Percentiles rank a stretch among this genome's conserved stretches.
Conservation (phyloP, 78 protist genomes). For the Capsaspora owczarzaki region DNA sequence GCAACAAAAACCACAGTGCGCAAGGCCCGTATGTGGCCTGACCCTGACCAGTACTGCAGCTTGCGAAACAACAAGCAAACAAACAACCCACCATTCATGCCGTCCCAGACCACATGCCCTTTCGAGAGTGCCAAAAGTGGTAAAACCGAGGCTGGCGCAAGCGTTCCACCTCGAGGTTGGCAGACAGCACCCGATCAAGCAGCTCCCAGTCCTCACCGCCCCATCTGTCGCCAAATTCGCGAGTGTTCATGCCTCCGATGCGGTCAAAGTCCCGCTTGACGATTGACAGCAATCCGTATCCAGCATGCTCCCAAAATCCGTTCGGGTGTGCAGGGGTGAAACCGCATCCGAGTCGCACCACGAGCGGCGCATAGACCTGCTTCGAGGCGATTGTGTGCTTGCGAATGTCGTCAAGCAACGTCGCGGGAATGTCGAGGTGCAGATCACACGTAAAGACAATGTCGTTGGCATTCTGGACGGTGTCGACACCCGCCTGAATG, state of each 20-base stretch:
- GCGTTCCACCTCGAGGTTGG: not conserved
- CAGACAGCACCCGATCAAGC: not conserved
- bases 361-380: not conserved
- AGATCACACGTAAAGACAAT: not conserved
- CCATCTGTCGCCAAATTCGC: not conserved
- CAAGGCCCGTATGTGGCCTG: too few species aligned
- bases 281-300: not conserved
- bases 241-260: constrained; percentile 11
- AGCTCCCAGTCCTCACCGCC: constrained; percentile 19
- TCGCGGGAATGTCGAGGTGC: not conserved
- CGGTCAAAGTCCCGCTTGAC: not conserved
- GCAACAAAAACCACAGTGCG: too few species aligned
- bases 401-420: not conserved
- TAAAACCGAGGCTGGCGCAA: not conserved
- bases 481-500: not conserved
- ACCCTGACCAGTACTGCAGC: too few species aligned
- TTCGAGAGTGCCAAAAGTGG: constrained; percentile 1
- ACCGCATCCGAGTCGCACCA: constrained; percentile 1
- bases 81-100: too few species aligned
- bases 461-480: not conserved
- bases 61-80: too few species aligned
- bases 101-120: constrained; percentile 6
- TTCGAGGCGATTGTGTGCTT: not conserved
- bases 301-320: constrained; percentile 6
- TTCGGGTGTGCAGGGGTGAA: not conserved